Evolutionary conservation across 148 eudicot genomes (phyloP).

Genomic region (Dysphania ambrosioides): DNA sequence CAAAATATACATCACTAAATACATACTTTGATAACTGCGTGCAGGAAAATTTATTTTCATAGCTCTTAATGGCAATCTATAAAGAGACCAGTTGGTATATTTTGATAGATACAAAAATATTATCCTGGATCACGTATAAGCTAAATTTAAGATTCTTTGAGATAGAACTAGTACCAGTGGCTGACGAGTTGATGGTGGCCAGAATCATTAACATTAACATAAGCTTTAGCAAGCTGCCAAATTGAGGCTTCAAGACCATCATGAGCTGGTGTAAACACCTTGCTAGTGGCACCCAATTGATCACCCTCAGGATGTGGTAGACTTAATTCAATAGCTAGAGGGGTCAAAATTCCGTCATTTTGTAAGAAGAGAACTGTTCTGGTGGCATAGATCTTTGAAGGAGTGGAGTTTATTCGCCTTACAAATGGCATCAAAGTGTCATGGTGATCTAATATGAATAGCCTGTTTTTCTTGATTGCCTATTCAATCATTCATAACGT

Average conservation of each 20-base stretch:
- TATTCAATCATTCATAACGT: conserved; percentile 19
- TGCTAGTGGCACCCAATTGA: conserved; percentile 44
- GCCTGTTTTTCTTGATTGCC: conserved; percentile 52
- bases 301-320: conserved; percentile 62
- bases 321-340: conserved; percentile 70
- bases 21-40: not conserved
- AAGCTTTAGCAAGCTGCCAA: conserved; percentile 89
- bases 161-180: conserved; percentile 59
- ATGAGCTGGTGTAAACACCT: conserved; percentile 57
- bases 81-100: too few species aligned
- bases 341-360: conserved; percentile 65
- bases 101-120: too few species aligned
- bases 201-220: conserved; percentile 72
- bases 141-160: not conserved
- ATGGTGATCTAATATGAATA: conserved; percentile 73
- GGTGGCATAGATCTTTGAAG: conserved; percentile 61
- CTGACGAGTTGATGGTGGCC: conserved; percentile 74
- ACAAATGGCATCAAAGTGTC: conserved; percentile 65
- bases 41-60: too few species aligned
- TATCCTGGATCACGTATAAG: not conserved
- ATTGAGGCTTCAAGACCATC: conserved; percentile 53
- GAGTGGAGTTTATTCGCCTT: conserved; percentile 54
- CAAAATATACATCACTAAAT: not conserved
- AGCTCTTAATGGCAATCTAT: too few species aligned
- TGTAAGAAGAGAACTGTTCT: conserved; percentile 67